A percentile compares a stretch with the other conserved stretches of the same genome.
These are phyloP conservation scores for Tetrahymena elliotti DNA, from an alignment of 73 alveolate species.

Conservation along the genomic window DNA sequence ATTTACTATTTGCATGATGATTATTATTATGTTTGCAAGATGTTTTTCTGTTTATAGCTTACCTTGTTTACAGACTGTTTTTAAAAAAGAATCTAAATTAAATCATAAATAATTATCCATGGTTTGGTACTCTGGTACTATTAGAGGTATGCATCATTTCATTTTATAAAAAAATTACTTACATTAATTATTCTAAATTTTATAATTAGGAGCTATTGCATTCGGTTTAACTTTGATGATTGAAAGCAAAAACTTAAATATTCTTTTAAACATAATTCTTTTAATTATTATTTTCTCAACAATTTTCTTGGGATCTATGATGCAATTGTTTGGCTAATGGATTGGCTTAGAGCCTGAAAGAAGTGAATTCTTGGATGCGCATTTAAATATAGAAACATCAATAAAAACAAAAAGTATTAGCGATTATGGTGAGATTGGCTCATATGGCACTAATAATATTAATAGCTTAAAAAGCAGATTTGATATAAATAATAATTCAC, in stretches of 20 bases:
- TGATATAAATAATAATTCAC: background rate
- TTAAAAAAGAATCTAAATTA: constrained; percentile 49
- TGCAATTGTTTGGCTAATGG: background rate
- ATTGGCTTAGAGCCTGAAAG: background rate
- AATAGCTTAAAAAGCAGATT: background rate
- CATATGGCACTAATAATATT: background rate
- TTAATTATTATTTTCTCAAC: background rate
- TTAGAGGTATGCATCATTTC: constrained; percentile 53
- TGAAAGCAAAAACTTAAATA: constrained; percentile 32
- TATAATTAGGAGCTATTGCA: constrained; percentile 75
- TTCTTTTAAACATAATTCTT: background rate
- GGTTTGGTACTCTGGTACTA: constrained; percentile 85
- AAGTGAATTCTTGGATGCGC: background rate
- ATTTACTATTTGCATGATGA: constrained; percentile 64
- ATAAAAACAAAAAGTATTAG: background rate
- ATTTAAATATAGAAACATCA: background rate
- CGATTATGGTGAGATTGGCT: background rate
- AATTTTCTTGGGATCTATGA: background rate
- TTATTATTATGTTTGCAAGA: constrained; percentile 76
- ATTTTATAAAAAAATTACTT: too few species aligned
- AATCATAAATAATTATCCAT: constrained; percentile 71
- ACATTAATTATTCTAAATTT: background rate
- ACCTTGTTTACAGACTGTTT: constrained; percentile 48
- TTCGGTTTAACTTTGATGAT: constrained; percentile 82
- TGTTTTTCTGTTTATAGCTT: constrained; percentile 70